Base-by-base conservation (phyloP, 768 basidiomycete species). In the Saitozyma podzolica region DNA sequence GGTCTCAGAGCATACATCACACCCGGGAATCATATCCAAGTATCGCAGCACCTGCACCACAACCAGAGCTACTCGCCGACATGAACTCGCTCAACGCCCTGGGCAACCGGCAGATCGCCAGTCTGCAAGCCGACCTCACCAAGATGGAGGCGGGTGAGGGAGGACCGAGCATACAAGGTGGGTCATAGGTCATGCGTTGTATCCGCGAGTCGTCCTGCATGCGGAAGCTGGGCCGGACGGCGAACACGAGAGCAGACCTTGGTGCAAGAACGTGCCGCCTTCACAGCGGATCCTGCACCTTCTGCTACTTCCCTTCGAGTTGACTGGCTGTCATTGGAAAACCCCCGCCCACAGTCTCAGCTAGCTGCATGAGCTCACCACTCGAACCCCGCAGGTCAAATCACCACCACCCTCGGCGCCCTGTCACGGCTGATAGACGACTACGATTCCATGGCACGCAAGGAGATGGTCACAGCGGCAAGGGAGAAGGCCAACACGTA, bases 81-180 rank as follows among this genome's bases (percentile, higher is more conserved):
- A 97, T 97, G 94, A 95, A 97, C 81, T 93, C 92, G 42, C 84
- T 97, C 14, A 97, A 96, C 81, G 92, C 92, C 0, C 88, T 90
- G 47, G 94, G 92, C 3, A 89, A 95, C 17, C 86, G 94, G 42
- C 94, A 97, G 80, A 91, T 92, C 40, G 88, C 87, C 77, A 90
- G 91, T 0, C 85, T 98, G 50, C 87, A 90, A 67, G 85, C 89
- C 5, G 94, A 98, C 82, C 81, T 98, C 45, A 89, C 91, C 64
- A 85, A 88, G 29, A 83, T 97, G 67, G 85, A 87, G 58, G 86
- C 84, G 81, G 91, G 91, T 11, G 92, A 94, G 72, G 83, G 82
- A 54, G 90, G 91, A 13, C 85, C 90, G 0, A 86, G 92, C 16
- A 81, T 95, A 41, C 82, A 91, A 83, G 93, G 93, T 94, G 80